Evolutionary conservation across 805 yeast genomes (phyloP), one percentile per base, ranked within the genome.

Genomic region (Starmerella sp.): DNA sequence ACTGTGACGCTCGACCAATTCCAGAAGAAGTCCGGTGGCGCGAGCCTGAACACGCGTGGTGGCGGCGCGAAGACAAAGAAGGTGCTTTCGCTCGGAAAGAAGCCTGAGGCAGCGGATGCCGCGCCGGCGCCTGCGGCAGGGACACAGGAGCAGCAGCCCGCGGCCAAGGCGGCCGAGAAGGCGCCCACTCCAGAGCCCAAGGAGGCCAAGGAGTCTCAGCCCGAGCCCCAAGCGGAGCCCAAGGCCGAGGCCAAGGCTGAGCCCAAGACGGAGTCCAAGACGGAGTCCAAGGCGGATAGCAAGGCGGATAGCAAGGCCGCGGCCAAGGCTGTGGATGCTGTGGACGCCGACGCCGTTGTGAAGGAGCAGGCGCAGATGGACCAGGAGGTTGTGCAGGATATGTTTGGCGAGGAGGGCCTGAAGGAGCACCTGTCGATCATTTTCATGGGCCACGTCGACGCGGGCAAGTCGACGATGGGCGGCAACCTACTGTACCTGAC

Each of bases 391-490:
- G 88, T 93, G 60, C 83, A 80, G 56, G 98, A 95, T 66, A 73
- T 93, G 86, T 93, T 87, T 67, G 97, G 96, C 61, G 63, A 53
- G 42, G 63, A 59, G 51, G 65, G 59, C 30, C 52, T 65, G 53
- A 93, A 93, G 72, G 98, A 91, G 70, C 98, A 93, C 74, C 80
- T 93, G 69, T 90, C 97, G 17, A 84, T 93, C 64, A 88, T 93
- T 63, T 93, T 93, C 74, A 93, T 93, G 97, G 99, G 99, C 65
- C 99, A 93, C 69, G 99, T 93, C 63, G 98, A 93, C 78, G 98
- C 98, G 37, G 98, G 99, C 70, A 93, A 93, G 73, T 88, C 96
- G 52, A 93, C 99, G 57, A 91, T 93, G 96, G 98, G 98, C 70
- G 99, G 99, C 74, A 93, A 93, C 73, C 76, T 93, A 63, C 78